phyloP scores from a whole-genome alignment of 2,329 filamentous ascomycete species.

The Paramyrothecium roridum region DNA sequence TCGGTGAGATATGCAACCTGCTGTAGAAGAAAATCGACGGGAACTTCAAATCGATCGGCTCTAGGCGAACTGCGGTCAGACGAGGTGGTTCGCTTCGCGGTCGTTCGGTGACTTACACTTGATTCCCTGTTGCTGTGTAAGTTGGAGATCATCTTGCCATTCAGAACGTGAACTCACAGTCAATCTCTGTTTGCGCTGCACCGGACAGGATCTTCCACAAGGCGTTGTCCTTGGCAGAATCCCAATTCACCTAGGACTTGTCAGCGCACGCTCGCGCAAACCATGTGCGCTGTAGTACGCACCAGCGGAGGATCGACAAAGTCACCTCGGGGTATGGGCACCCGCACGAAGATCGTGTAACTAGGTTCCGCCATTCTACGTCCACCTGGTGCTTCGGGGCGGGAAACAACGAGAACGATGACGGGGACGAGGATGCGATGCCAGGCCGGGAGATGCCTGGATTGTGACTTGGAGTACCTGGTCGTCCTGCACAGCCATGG shows the following conservation, averaged over 20 bases:
- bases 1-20: conserved; percentile 95
- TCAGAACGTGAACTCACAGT: conserved; percentile 60
- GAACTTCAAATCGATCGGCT: conserved; percentile 76
- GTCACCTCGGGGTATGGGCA: conserved; percentile 83
- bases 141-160: conserved; percentile 2
- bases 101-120: conserved; percentile 55
- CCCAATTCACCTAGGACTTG: conserved; percentile 73
- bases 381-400: conserved; percentile 2
- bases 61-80: conserved; percentile 32
- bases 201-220: conserved; percentile 89
- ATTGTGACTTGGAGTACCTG: background rate
- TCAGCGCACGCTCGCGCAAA: conserved; percentile 16
- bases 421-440: conserved; percentile 5
- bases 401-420: background rate
- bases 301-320: conserved; percentile 90
- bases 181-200: conserved; percentile 76
- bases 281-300: conserved; percentile 29
- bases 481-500: background rate
- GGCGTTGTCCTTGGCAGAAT: conserved; percentile 77
- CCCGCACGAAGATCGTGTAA: conserved; percentile 78
- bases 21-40: conserved; percentile 83
- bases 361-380: conserved; percentile 46
- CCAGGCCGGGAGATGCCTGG: background rate
- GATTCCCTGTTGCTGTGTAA: conserved; percentile 58
- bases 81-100: conserved; percentile 15